These are phyloP conservation scores for Ascochyta rabiei DNA, from an alignment of 2,329 filamentous ascomycete species.

Conservation along the genomic window DNA sequence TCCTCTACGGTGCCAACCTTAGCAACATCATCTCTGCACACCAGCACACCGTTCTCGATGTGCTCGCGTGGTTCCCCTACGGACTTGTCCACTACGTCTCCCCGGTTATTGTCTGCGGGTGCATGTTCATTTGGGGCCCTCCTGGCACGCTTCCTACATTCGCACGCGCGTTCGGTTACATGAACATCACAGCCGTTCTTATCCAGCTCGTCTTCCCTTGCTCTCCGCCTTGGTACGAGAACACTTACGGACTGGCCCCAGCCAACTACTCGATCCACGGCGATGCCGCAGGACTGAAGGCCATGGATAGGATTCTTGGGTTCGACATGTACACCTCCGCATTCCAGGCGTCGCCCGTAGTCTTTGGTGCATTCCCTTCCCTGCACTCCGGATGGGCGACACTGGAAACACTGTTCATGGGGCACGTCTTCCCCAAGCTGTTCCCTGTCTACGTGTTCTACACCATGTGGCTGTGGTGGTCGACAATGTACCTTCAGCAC, in stretches of 20 bases:
- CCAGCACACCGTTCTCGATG: constrained; percentile 80
- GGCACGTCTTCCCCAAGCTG: constrained; percentile 84
- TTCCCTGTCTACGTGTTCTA: constrained; percentile 82
- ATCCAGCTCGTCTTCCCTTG: constrained; percentile 92
- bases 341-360: constrained; percentile 87
- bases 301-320: constrained; percentile 88
- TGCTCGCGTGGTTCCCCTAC: constrained; percentile 93
- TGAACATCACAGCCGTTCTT: constrained; percentile 85
- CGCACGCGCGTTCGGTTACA: constrained; percentile 86
- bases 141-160: constrained; percentile 86
- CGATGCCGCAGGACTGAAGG: constrained; percentile 85
- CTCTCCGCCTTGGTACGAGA: constrained; percentile 97
- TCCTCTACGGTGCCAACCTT: constrained; percentile 92
- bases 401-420: constrained; percentile 90
- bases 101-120: constrained; percentile 75
- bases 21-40: constrained; percentile 95
- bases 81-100: constrained; percentile 89
- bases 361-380: constrained; percentile 94
- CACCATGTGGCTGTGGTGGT: constrained; percentile 95
- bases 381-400: constrained; percentile 90
- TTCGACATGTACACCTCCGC: constrained; percentile 91
- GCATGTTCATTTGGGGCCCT: constrained; percentile 88
- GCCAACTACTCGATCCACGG: constrained; percentile 92
- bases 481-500: constrained; percentile 97
- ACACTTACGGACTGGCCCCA: constrained; percentile 85